Conservation (phyloP, 116 monocot species). For the Cymodocea nodosa region DNA sequence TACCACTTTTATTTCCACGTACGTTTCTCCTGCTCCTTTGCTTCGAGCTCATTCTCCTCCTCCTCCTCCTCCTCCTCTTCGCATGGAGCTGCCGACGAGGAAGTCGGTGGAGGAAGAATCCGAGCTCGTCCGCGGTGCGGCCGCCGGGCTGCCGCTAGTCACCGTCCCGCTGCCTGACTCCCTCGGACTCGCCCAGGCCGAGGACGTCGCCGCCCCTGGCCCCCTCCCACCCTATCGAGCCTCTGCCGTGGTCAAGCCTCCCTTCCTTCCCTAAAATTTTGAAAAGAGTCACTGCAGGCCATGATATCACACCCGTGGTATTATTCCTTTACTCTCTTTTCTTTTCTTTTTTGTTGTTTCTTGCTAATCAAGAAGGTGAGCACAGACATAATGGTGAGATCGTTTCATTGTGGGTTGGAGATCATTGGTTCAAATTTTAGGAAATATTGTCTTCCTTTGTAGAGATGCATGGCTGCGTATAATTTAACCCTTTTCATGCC, state of each 20-base stretch:
- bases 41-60: no score
- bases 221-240: slow-evolving; percentile 77
- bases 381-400: no score
- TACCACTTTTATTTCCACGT: no score
- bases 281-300: slow-evolving; percentile 33
- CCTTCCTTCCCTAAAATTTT: slow-evolving; percentile 24
- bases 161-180: slow-evolving; percentile 40
- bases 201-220: no score
- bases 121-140: slow-evolving; percentile 27
- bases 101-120: slow-evolving; percentile 61
- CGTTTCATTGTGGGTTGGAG: no score
- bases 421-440: no score
- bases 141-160: slow-evolving; percentile 31
- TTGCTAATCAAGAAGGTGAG: no score
- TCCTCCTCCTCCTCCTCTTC: no score
- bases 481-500: no score
- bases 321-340: background rate
- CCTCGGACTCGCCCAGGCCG: no score
- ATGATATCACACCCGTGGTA: slow-evolving; percentile 89
- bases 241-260: slow-evolving; percentile 60
- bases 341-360: background rate
- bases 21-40: no score
- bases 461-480: no score
- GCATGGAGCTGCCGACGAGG: slow-evolving; percentile 13
- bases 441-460: background rate